Evolutionary conservation across 2,329 filamentous ascomycete genomes (phyloP), one percentile per base, ranked within the genome.

Genomic region (Ceratocystiopsis minuta): DNA sequence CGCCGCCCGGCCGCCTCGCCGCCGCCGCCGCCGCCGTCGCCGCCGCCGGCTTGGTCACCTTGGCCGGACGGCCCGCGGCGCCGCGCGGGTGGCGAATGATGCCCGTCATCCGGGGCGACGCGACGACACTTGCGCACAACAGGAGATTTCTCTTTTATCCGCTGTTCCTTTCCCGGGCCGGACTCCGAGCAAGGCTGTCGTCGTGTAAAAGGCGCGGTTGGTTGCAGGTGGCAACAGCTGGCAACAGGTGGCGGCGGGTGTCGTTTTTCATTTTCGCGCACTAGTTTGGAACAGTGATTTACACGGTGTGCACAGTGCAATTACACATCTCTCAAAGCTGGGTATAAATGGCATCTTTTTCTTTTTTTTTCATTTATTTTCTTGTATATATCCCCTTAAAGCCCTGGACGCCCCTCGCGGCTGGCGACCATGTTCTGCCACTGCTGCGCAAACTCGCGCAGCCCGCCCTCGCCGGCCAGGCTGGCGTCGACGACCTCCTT

Each of bases 401-500:
- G 11, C 32, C 6, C 32, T 12, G 12, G 32, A 6, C 37, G 13
- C 28, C 32, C 14, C 40, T 45, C 43, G 14, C 43, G 43, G 17
- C 46, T 45, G 37, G 50, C 51, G 7, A 54, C 47, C 40, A 74
- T 64, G 46, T 78, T 68, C 54, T 75, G 76, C 83, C 82, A 88
- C 54, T 78, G 72, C 49, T 70, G 68, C 46, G 81, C 75, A 61
- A 90, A 87, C 59, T 93, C 86, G 46, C 78, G 70, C 63, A 96
- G 69, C 0, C 80, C 80, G 3, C 80, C 82, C 43, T 82, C 75
- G 4, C 81, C 80, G 1, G 70, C 70, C 49, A 71, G 53, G 49
- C 74, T 72, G 16, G 76, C 77, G 50, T 80, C 75, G 3, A 95
- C 87, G 2, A 96, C 85, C 51, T 98, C 90, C 57, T 79, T 86